Base-by-base conservation (phyloP, 2,329 filamentous ascomycete genomes). In the Aureobasidium sp. region DNA sequence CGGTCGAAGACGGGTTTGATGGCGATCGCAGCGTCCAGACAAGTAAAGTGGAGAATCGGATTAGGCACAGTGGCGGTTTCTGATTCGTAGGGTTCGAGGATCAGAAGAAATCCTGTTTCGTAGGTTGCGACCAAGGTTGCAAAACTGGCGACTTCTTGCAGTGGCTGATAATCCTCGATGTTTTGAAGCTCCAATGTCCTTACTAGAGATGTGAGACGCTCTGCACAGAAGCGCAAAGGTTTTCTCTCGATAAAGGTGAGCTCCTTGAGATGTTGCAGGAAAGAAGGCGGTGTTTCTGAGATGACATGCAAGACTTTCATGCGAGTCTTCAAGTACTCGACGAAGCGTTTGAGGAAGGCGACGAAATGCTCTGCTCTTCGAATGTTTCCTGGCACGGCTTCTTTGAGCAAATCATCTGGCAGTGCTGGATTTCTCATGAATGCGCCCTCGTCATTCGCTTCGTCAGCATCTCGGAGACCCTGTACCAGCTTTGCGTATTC, bases 251-350 rank as follows among this genome's bases (percentile, higher is more conserved):
- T 99, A 70, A 96, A 99, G 0, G 95, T 99, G 61, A 96, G 86
- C 67, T 99, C 94, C 71, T 90, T 95, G 7, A 99, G 80, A 77
- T 99, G 93, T 16, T 89, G 85, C 9, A 99, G 81, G 73, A 99
- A 99, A 0, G 93, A 97, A 2, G 90, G 88, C 0, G 94, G 94
- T 0, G 93, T 99, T 74, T 99, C 94, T 7, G 94, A 97, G 66
- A 97, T 97, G 66, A 96, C 93, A 71, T 97, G 91, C 5, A 94
- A 86, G 14, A 97, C 92, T 79, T 96, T 97, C 94, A 99, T 97
- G 62, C 95, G 85, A 2, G 93, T 97, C 81, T 92, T 68, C 55
- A 99, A 81, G 70, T 99, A 99, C 73, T 99, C 95, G 66, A 99
- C 94, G 72, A 99, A 99, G 64, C 94, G 84, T 73, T 96, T 96